Evolutionary conservation across 176 grass and related monocot genomes (phyloP), one percentile per base, ranked within the genome.

Genomic region (sorghum (Sorghum bicolor)): DNA sequence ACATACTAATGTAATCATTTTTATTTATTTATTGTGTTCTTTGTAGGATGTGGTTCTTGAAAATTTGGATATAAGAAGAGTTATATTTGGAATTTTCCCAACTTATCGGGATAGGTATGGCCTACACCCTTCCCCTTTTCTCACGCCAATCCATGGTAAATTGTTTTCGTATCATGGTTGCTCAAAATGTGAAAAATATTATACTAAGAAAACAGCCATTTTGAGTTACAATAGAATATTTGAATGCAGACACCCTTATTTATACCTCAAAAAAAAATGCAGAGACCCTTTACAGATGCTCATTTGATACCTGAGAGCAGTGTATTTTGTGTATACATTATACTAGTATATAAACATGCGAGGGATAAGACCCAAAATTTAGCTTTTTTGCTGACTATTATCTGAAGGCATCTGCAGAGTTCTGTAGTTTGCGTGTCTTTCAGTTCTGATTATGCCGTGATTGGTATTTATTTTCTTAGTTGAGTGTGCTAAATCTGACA

Each of bases 81-180:
- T 98, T 41, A 92, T 98, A 74, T 98, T 74, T 77, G 96, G 96
- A 65, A 98, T 98, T 89, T 98, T 98, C 41, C 96, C 96, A 75
- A 98, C 96, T 80, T 95, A 95, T 78, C 82, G 87, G 55, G 85
- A 98, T 82, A 98, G 95, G 92, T 97, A 80, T 52, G 39, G 22
- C 26, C 6, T 71, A 62, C 25, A 28, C 34, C 57, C 24, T 78
- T 82, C 53, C 36, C 10, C 41, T 81, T 57, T 33, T 57, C 10
- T 69, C 26, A 76, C 22, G 50, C 14, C 17, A 44, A 67, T 24
- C 2, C 19, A 32, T 65, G 43, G 4, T 33, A 66, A 64, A 80
- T 64, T 20, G 31, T 72, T 64, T 73, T 2, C 40, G 29, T 10
- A 39, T 0, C 10, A 52, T 38, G 45, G 9, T 20, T 86, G 77